Evolutionary conservation across 2,329 filamentous ascomycete genomes (phyloP), one percentile per base, ranked within the genome.

Genomic region (Aspergillus japonicus): DNA sequence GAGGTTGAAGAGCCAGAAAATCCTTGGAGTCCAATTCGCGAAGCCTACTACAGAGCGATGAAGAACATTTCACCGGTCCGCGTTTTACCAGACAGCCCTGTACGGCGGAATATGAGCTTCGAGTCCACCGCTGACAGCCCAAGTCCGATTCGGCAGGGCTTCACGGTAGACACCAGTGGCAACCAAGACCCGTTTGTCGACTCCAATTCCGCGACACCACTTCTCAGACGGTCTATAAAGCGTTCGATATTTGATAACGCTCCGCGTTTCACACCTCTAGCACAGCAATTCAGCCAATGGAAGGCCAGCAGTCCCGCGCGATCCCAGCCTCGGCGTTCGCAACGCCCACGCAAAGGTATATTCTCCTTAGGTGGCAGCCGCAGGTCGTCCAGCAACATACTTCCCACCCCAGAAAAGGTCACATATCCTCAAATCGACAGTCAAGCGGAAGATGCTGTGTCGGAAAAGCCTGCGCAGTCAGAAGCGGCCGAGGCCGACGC

Each of bases 241-340:
- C 58, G 63, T 35, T 62, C 70, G 31, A 49, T 60, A 23, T 57
- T 62, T 50, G 67, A 62, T 47, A 63, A 57, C 31, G 75, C 77
- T 19, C 70, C 85, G 54, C 86, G 86, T 2, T 88, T 90, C 62
- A 89, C 87, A 1, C 85, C 87, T 24, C 76, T 91, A 42, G 85
- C 85, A 4, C 78, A 83, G 42, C 83, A 88, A 66, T 76, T 91
- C 4, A 82, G 78, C 60, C 80, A 82, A 24, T 91, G 89, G 89
- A 82, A 82, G 63, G 80, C 87, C 1, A 80, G 80, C 24, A 89
- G 85, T 63, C 85, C 86, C 2, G 68, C 83, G 63, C 71, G 73
- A 52, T 56, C 57, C 66, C 62, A 66, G 70, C 67, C 62, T 56
- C 66, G 48, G 23, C 66, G 64, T 57, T 67, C 64, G 35, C 73